Evolutionary conservation across 495 filamentous ascomycete species (phyloP), one percentile per base, ranked within the genome.

Genomic region (Stereocaulon alpinum): DNA sequence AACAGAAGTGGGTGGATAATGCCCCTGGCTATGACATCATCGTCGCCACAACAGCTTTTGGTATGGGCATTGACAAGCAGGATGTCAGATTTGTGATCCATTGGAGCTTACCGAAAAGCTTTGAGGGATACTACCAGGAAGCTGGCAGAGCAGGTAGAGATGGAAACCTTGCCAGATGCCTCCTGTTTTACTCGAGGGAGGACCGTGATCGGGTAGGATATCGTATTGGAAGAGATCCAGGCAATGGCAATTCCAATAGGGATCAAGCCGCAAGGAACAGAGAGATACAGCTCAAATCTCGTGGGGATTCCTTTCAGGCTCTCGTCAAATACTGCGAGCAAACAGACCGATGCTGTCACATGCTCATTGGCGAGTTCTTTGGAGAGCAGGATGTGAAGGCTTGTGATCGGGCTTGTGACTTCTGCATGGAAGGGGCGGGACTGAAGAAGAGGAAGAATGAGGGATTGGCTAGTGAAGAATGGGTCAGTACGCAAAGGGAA

Each of bases 41-140:
- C 47, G 88, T 96, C 43, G 92, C 92, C 6, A 96, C 92, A 0
- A 96, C 89, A 3, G 92, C 92, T 0, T 96, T 96, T 62, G 92
- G 92, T 7, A 96, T 98, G 92, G 92, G 92, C 4, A 96, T 98
- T 64, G 91, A 96, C 66, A 96, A 95, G 71, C 81, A 91, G 32
- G 84, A 93, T 64, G 92, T 97, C 17, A 82, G 91, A 3, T 96
- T 96, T 65, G 89, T 97, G 2, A 81, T 94, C 4, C 92, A 97
- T 69, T 96, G 91, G 91, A 85, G 86, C 55, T 74, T 95, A 17
- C 88, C 91, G 12, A 93, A 92, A 66, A 89, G 84, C 34, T 95
- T 96, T 68, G 92, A 96, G 69, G 90, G 91, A 3, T 95, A 89
- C 61, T 96, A 96, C 62, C 92, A 97, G 72, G 92, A 97, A 77